Conservation (phyloP, 768 basidiomycete genomes). For the Amanita thiersii region DNA sequence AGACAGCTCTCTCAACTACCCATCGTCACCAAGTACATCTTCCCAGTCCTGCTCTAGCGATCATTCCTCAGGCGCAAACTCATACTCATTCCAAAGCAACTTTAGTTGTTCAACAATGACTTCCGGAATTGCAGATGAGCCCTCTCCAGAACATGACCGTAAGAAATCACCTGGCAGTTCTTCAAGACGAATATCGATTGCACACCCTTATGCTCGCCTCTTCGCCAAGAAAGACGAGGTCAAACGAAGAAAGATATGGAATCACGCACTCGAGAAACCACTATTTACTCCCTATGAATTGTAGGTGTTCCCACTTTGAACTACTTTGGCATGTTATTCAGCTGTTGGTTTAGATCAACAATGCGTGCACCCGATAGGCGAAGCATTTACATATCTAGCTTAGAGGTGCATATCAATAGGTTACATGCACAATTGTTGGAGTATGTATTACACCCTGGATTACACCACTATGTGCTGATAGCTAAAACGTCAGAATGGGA, state of each 20-base stretch:
- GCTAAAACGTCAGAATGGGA: constrained; percentile 23
- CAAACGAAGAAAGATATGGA: constrained; percentile 72
- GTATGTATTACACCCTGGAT: constrained; percentile 14
- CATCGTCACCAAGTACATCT: constrained; percentile 9
- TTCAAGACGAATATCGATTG: constrained; percentile 20
- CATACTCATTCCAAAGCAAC: constrained; percentile 4
- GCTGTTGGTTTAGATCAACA: constrained; percentile 36
- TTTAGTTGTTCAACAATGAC: not conserved
- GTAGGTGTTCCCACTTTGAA: constrained; percentile 26
- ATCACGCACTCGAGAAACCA: constrained; percentile 66
- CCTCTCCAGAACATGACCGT: not conserved
- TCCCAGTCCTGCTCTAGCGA: constrained; percentile 7
- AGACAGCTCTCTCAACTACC: constrained; percentile 8
- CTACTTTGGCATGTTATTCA: not conserved
- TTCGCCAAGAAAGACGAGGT: constrained; percentile 54
- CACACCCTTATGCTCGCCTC: constrained; percentile 64
- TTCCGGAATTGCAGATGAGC: not conserved
- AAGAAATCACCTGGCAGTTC: not conserved
- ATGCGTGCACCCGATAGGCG: constrained; percentile 63
- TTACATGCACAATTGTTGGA: constrained; percentile 51
- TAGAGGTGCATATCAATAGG: constrained; percentile 65
- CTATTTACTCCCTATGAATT: constrained; percentile 62
- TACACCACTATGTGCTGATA: constrained; percentile 3
- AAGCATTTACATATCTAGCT: constrained; percentile 61
- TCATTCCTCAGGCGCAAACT: not conserved